Conservation (phyloP, 1,139 yeast genomes). For the Debaryomyces sp. region DNA sequence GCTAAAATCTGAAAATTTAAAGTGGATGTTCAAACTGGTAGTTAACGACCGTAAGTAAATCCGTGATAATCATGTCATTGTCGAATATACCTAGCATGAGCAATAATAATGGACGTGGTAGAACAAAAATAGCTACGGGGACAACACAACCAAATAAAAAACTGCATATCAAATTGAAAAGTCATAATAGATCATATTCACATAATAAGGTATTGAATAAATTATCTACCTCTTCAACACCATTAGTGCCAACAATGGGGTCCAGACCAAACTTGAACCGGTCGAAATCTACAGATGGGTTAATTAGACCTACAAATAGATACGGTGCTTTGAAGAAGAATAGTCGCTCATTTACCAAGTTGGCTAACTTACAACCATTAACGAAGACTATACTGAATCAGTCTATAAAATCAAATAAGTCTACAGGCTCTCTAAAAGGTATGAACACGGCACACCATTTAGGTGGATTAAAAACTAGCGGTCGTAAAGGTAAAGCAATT, state of each 20-base stretch:
- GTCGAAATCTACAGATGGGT: conserved; percentile 49
- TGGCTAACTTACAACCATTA: conserved; percentile 42
- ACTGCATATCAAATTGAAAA: conserved; percentile 15
- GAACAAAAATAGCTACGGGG: neutral
- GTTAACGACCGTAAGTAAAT: neutral
- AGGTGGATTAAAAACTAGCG: conserved; percentile 41
- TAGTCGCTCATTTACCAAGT: conserved; percentile 31
- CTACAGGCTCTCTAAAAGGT: conserved; percentile 41
- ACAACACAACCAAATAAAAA: neutral
- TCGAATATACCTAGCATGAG: conserved; percentile 3
- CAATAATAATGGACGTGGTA: conserved; percentile 2
- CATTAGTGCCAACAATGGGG: conserved; percentile 14
- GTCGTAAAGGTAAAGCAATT: conserved; percentile 45
- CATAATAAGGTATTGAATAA: conserved; percentile 32
- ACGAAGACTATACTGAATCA: conserved; percentile 41
- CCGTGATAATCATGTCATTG: conserved; percentile 6
- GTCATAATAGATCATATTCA: conserved; percentile 36
- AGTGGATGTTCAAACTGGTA: neutral
- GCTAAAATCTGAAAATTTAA: conserved; percentile 1
- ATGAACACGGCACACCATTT: conserved; percentile 17
- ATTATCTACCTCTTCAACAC: conserved; percentile 19
- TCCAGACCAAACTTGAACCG: conserved; percentile 39
- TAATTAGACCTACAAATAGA: conserved; percentile 25
- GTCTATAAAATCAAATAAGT: conserved; percentile 34
- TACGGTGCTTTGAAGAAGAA: conserved; percentile 34